Percentiles rank a stretch among this genome's conserved stretches.
Evolutionary conservation across 331 rosid species (phyloP).

Genomic region (Prunus yedoensis): DNA sequence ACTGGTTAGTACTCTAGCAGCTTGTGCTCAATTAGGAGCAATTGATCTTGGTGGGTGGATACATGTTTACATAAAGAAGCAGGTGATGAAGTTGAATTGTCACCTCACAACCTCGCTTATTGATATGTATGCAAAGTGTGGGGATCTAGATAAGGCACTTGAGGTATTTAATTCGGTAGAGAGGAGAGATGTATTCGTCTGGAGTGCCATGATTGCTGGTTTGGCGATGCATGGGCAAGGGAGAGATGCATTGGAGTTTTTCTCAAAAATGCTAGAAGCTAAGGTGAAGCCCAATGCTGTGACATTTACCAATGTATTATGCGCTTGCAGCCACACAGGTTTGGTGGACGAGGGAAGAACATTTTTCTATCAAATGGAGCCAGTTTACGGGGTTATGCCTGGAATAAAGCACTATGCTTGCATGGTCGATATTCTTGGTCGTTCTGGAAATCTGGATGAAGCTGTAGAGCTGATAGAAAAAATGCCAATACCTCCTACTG

Average conservation of each 20-base stretch:
- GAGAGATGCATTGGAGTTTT: constrained; percentile 46
- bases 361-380: constrained; percentile 54
- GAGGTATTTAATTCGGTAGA: constrained; percentile 42
- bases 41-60: constrained; percentile 63
- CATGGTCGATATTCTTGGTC: constrained; percentile 55
- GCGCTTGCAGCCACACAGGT: constrained; percentile 64
- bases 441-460: constrained; percentile 53
- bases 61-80: constrained; percentile 48
- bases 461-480: constrained; percentile 43
- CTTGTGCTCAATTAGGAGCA: constrained; percentile 64
- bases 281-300: constrained; percentile 57
- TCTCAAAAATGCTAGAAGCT: constrained; percentile 49
- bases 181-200: constrained; percentile 56
- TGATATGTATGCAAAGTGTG: constrained; percentile 70
- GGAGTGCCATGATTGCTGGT: constrained; percentile 70
- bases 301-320: constrained; percentile 53
- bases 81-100: constrained; percentile 42
- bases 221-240: constrained; percentile 67
- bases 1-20: constrained; percentile 51
- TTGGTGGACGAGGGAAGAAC: constrained; percentile 47
- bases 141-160: constrained; percentile 52
- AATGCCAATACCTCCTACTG: constrained; percentile 47
- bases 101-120: constrained; percentile 53
- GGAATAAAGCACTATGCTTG: constrained; percentile 56
- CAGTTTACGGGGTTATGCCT: constrained; percentile 47